Conservation (phyloP, 352 stramenopile genomes). For the Phytophthora pseudosyringae region DNA sequence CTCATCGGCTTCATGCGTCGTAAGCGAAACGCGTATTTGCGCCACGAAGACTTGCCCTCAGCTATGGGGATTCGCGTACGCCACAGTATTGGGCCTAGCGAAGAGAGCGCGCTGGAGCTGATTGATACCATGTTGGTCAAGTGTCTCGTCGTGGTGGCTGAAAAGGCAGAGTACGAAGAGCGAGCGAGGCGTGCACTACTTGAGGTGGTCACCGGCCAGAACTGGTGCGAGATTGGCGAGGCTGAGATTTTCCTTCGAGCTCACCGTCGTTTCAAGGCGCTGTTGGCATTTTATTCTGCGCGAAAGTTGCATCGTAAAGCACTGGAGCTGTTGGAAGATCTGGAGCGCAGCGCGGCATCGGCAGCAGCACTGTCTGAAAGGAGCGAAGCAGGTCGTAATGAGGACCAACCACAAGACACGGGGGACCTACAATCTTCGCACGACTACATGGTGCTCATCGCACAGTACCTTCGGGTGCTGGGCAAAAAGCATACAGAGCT, state of each 20-base stretch:
- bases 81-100: constrained; percentile 14
- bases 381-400: neutral
- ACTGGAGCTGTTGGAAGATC: constrained; percentile 81
- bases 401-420: neutral
- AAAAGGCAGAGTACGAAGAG: constrained; percentile 46
- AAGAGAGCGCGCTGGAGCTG: constrained; percentile 50
- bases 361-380: constrained; percentile 15
- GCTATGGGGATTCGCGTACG: constrained; percentile 3
- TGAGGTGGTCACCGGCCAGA: constrained; percentile 55
- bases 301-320: constrained; percentile 80
- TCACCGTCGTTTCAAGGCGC: constrained; percentile 61
- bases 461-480: constrained; percentile 70
- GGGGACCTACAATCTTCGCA: constrained; percentile 42
- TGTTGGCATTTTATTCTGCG: constrained; percentile 75
- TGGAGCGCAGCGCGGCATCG: constrained; percentile 63
- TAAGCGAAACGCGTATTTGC: constrained; percentile 43
- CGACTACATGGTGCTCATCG: constrained; percentile 68
- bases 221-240: constrained; percentile 78
- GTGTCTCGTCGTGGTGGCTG: constrained; percentile 71
- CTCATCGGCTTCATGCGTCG: constrained; percentile 60
- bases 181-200: constrained; percentile 55
- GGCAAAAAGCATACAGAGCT: constrained; percentile 69
- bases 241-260: constrained; percentile 80
- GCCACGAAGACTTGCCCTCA: constrained; percentile 11
- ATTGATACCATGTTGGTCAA: constrained; percentile 87